phyloP scores from a whole-genome alignment of 352 stramenopile species.

The Pythium aphanidermatum region DNA sequence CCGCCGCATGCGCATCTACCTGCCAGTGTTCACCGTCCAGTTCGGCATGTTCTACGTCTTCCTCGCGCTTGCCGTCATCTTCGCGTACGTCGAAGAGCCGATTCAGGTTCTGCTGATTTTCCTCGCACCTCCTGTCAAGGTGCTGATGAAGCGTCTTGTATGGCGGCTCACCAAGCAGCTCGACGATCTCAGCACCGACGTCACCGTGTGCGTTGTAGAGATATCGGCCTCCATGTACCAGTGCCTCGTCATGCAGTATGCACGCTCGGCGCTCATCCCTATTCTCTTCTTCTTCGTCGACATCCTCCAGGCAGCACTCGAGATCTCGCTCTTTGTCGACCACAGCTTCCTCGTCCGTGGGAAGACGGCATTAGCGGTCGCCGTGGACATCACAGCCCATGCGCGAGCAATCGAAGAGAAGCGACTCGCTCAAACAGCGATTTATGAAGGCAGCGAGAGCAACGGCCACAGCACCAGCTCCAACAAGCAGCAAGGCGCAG shows the following conservation, averaged over 20 bases:
- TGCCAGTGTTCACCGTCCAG: slow-evolving; percentile 11
- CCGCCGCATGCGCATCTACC: slow-evolving; percentile 2
- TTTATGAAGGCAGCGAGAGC: no score
- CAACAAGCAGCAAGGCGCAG: no score
- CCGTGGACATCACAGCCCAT: slow-evolving; percentile 6
- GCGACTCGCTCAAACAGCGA: neutral
- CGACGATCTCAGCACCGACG: slow-evolving; percentile 13
- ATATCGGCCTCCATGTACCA: slow-evolving; percentile 13
- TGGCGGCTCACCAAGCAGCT: slow-evolving; percentile 7
- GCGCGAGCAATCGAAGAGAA: slow-evolving; percentile 1
- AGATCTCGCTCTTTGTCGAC: slow-evolving; percentile 10
- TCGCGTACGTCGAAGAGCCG: neutral
- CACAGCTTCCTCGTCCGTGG: slow-evolving; percentile 6
- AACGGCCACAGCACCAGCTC: neutral
- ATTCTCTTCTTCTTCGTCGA: slow-evolving; percentile 9
- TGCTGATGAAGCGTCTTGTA: slow-evolving; percentile 1
- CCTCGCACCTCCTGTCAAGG: slow-evolving; percentile 6
- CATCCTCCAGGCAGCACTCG: neutral
- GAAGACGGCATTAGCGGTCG: slow-evolving; percentile 4
- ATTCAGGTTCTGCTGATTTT: slow-evolving; percentile 7
- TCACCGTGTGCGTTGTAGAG: slow-evolving; percentile 15
- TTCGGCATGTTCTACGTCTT: slow-evolving; percentile 15
- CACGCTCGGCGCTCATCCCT: neutral
- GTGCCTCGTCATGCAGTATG: slow-evolving; percentile 10
- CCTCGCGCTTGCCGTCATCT: slow-evolving; percentile 6